Evolutionary conservation across 2,329 filamentous ascomycete genomes (phyloP).

Genomic region (Mariannaea sp.): DNA sequence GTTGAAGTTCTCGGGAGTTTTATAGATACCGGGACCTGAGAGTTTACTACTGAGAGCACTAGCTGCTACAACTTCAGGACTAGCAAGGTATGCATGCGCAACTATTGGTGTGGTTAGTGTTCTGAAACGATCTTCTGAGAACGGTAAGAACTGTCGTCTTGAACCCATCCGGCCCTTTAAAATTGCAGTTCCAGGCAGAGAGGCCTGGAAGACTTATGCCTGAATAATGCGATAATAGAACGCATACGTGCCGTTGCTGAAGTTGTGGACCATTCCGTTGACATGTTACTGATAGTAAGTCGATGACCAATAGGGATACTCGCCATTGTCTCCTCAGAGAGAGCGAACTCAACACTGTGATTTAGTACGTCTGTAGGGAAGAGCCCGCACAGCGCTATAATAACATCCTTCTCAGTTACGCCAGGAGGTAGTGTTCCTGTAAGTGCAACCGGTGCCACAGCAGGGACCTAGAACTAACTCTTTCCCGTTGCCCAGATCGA

Average conservation of each 20-base stretch:
- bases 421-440: slow-evolving; percentile 74
- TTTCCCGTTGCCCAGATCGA: slow-evolving; percentile 80
- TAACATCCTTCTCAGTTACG: slow-evolving; percentile 58
- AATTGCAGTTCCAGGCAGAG: slow-evolving; percentile 68
- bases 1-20: too few species aligned
- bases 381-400: slow-evolving; percentile 61
- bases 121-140: too few species aligned
- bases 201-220: slow-evolving; percentile 45
- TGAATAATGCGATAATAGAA: too few species aligned
- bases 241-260: slow-evolving; percentile 13
- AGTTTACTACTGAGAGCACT: too few species aligned
- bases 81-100: too few species aligned
- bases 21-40: too few species aligned
- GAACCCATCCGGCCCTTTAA: too few species aligned
- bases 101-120: too few species aligned
- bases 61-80: too few species aligned
- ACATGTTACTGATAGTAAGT: slow-evolving; percentile 77
- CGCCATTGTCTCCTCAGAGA: slow-evolving; percentile 67
- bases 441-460: slow-evolving; percentile 76
- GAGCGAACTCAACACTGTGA: slow-evolving; percentile 84
- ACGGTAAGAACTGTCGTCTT: too few species aligned
- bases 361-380: slow-evolving; percentile 82
- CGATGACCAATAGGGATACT: slow-evolving; percentile 73
- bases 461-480: slow-evolving; percentile 79
- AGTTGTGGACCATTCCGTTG: slow-evolving; percentile 76